Conservation (phyloP, 345 rosid genomes). For the Orychophragmus violaceus region DNA sequence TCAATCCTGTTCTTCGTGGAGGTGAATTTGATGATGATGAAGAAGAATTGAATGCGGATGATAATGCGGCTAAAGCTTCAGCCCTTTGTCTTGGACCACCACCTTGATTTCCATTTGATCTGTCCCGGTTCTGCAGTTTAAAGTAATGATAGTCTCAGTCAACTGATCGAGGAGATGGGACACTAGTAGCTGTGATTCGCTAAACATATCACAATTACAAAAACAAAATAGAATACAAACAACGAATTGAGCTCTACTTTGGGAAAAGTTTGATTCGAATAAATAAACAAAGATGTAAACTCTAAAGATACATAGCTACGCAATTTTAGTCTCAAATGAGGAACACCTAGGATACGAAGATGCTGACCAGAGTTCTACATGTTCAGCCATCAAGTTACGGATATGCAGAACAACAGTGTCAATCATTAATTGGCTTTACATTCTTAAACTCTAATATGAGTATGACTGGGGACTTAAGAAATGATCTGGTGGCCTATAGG, state of each 20-base stretch:
- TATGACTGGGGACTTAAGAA: not conserved
- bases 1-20: constrained; percentile 35
- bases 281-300: not conserved
- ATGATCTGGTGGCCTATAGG: not conserved
- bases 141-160: constrained; percentile 4
- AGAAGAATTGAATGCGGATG: constrained; percentile 65
- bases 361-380: not conserved
- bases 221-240: not conserved
- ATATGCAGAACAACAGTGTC: not conserved
- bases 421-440: not conserved
- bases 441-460: not conserved
- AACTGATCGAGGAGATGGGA: not conserved
- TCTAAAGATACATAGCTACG: not conserved
- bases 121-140: constrained; percentile 41
- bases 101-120: constrained; percentile 53
- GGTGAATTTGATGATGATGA: constrained; percentile 48
- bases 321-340: not conserved
- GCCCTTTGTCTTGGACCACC: constrained; percentile 82
- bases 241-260: not conserved
- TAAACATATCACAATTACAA: not conserved
- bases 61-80: constrained; percentile 76
- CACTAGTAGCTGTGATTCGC: not conserved
- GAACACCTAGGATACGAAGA: not conserved
- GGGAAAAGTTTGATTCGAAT: not conserved
- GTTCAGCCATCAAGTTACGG: not conserved